Evolutionary conservation across 352 stramenopile genomes (phyloP), one percentile per base, ranked within the genome.

Genomic region (Globisporangium yorkense): DNA sequence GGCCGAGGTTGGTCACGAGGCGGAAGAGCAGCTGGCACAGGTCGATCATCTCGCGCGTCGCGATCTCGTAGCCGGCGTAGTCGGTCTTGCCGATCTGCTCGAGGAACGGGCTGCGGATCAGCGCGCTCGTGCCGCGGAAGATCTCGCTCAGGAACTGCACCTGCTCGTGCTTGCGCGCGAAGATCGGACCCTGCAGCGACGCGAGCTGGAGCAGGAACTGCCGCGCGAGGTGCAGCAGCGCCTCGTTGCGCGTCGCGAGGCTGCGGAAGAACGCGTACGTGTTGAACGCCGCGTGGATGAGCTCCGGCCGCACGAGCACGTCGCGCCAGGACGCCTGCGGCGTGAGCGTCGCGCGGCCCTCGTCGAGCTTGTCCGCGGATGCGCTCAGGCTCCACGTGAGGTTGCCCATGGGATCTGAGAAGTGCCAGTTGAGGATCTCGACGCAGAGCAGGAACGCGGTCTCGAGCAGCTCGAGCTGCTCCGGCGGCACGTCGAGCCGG

Each of bases 281-380:
- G 60, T 93, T 90, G 66, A 90, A 93, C 9, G 80, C 80, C n/a
- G 79, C 83, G 65, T 93, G 81, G 63, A 93, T 91, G 50, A 93
- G 69, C 63, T 83, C 75, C 2, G 74, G 75, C 5, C 81, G 79
- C 31, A 90, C 74, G 1, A 94, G 62, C 29, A 89, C 70, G 13
- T 76, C 70, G 51, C 83, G 82, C 80, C 83, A 93, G 0, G 79
- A 85, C 21, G 80, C 69, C 55, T 87, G 69, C 6, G 85, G 78
- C 12, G 64, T 76, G 54, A 91, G 68, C 20, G 77, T 74, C 12
- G 72, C 63, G 35, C 67, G 62, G 24, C 63, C 74, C 37, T 74
- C 65, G 20, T 84, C 66, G 6, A 66, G 57, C 45, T 61, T 63
- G 21, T 62, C 61, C 0, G 68, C 78, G 1, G 59, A 70, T 18